phyloP scores from a whole-genome alignment of 495 filamentous ascomycete species.

The Xylaria acuta region DNA sequence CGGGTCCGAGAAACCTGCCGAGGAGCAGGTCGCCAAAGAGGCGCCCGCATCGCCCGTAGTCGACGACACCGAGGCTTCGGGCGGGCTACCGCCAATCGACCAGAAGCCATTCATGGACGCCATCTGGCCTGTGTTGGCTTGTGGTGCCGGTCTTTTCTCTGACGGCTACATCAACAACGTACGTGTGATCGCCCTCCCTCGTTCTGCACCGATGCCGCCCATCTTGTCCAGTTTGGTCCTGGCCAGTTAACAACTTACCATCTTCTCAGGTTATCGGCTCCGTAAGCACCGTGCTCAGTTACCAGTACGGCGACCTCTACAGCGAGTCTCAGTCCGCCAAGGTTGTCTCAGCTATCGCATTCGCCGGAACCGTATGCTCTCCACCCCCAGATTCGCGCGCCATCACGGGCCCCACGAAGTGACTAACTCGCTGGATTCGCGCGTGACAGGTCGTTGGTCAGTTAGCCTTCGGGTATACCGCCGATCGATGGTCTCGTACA shows the following conservation, averaged over 20 bases:
- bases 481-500: constrained; percentile 84
- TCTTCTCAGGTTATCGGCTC: constrained; percentile 76
- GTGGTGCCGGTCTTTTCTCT: constrained; percentile 87
- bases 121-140: constrained; percentile 68
- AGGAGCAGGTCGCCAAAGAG: constrained; percentile 15
- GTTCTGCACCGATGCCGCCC: background rate
- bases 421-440: constrained; percentile 24
- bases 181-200: constrained; percentile 38
- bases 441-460: constrained; percentile 67
- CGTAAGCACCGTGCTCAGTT: constrained; percentile 71
- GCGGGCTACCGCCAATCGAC: constrained; percentile 33
- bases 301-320: constrained; percentile 70
- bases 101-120: constrained; percentile 40
- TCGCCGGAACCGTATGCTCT: constrained; percentile 73
- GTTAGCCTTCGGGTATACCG: constrained; percentile 80
- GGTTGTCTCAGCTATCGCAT: constrained; percentile 80
- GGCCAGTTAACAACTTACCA: background rate
- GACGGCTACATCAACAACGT: constrained; percentile 90
- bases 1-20: constrained; percentile 7
- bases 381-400: background rate
- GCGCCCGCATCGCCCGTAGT: background rate
- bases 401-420: background rate
- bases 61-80: constrained; percentile 19
- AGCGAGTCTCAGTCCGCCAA: constrained; percentile 66
- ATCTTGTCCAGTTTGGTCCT: background rate